phyloP scores from a whole-genome alignment of 805 yeast genomes.

The Ogataea kodamae region DNA sequence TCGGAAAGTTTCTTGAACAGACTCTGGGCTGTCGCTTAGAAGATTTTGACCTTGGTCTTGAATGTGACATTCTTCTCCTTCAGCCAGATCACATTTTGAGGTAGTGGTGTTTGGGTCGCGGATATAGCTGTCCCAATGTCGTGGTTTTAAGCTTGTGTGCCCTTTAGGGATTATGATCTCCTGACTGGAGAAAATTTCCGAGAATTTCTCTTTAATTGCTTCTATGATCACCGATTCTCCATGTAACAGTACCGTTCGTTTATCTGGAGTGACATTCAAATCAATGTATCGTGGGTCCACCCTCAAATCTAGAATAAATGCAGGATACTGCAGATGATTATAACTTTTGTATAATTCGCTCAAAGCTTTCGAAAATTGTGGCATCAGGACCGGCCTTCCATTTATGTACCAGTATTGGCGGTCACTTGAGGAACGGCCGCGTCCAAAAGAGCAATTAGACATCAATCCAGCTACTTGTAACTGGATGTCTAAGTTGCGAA shows the following conservation, averaged over 20 bases:
- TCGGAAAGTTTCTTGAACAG: no score
- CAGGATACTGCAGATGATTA: slow-evolving; percentile 73
- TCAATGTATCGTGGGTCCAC: slow-evolving; percentile 58
- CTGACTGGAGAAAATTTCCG: slow-evolving; percentile 40
- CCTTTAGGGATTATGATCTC: slow-evolving; percentile 26
- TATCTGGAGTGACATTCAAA: slow-evolving; percentile 90
- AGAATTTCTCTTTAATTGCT: slow-evolving; percentile 48
- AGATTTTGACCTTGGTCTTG: no score
- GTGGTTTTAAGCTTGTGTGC: no score
- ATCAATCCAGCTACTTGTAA: slow-evolving; percentile 55
- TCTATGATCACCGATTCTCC: slow-evolving; percentile 61
- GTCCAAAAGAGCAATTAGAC: slow-evolving; percentile 76
- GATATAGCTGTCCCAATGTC: no score
- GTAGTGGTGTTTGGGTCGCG: no score
- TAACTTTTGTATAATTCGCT: slow-evolving; percentile 72
- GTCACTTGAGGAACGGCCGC: slow-evolving; percentile 68
- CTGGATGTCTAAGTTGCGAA: slow-evolving; percentile 29
- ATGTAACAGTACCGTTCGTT: slow-evolving; percentile 65
- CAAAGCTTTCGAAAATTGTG: slow-evolving; percentile 51
- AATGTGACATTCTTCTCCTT: no score
- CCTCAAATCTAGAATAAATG: slow-evolving; percentile 56
- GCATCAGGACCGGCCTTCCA: slow-evolving; percentile 65
- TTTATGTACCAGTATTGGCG: slow-evolving; percentile 76
- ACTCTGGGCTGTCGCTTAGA: no score
- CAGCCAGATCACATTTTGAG: no score